phyloP scores from a whole-genome alignment of 257 asterid species.

The Salvia rosmarinus region DNA sequence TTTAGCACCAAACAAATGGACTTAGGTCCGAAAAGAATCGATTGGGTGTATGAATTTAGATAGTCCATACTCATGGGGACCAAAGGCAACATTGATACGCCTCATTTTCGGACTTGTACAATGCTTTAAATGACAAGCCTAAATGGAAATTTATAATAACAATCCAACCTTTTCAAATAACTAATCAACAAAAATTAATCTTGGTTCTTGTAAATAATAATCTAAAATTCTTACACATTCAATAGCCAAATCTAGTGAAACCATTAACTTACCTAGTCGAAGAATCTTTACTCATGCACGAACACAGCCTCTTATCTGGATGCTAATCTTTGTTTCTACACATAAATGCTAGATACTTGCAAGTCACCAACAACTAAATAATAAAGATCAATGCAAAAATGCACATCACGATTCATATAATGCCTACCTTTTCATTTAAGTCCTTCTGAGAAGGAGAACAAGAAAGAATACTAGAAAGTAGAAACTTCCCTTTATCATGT shows the following conservation, averaged over 20 bases:
- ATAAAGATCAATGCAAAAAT: too few relatives aligned
- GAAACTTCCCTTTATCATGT: constrained; percentile 6
- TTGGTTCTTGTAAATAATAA: not conserved
- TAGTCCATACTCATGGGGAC: too few relatives aligned
- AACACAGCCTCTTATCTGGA: not conserved
- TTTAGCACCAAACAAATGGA: too few relatives aligned
- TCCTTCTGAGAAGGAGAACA: too few relatives aligned
- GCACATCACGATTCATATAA: too few relatives aligned
- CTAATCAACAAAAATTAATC: not conserved
- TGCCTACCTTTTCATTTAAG: too few relatives aligned
- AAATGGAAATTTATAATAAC: not conserved
- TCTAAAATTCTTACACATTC: constrained; percentile 1
- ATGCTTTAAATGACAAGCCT: too few relatives aligned
- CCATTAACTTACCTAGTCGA: constrained; percentile 2
- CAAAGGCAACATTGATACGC: too few relatives aligned
- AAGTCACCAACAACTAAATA: constrained; percentile 7
- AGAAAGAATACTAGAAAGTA: not conserved
- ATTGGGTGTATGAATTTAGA: not conserved
- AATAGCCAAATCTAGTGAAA: not conserved
- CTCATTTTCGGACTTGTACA: too few relatives aligned
- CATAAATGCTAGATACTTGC: not conserved
- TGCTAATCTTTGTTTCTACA: too few relatives aligned
- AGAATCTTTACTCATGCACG: not conserved
- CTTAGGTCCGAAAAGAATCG: too few relatives aligned
- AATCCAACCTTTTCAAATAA: not conserved